These are phyloP conservation scores for Quercus alba DNA, from an alignment of 306 rosid species.

Conservation along the genomic window DNA sequence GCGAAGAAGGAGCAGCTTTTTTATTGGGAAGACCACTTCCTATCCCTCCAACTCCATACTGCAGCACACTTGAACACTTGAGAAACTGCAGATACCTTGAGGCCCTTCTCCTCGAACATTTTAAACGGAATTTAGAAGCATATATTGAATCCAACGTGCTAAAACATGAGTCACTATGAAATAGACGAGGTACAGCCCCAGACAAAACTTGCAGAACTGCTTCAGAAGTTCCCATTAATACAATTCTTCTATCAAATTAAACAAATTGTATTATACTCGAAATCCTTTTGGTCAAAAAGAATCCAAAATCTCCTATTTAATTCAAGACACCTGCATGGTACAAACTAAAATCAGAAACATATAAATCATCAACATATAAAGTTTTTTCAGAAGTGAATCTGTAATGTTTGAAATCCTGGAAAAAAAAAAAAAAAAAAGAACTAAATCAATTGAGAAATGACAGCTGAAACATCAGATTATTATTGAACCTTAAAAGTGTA, in stretches of 20 bases:
- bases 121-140: slow-evolving; percentile 20
- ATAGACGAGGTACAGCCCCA: slow-evolving; percentile 38
- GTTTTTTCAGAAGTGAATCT: neutral
- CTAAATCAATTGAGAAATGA: neutral
- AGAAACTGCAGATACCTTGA: slow-evolving; percentile 27
- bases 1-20: slow-evolving; percentile 13
- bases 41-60: slow-evolving; percentile 25
- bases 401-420: neutral
- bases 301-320: neutral
- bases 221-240: slow-evolving; percentile 40
- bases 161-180: slow-evolving; percentile 20
- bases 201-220: slow-evolving; percentile 53
- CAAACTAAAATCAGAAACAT: neutral
- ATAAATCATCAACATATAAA: neutral
- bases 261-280: slow-evolving; percentile 7
- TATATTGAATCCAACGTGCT: slow-evolving; percentile 25
- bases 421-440: neutral
- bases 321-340: neutral
- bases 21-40: slow-evolving; percentile 21
- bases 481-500: neutral
- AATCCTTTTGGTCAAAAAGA: neutral
- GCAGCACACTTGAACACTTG: slow-evolving; percentile 33
- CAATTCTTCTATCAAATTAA: slow-evolving; percentile 12
- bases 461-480: neutral
- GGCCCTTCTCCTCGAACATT: slow-evolving; percentile 38